Evolutionary conservation across 768 basidiomycete species (phyloP).

Genomic region (Leccinum rimulosum): DNA sequence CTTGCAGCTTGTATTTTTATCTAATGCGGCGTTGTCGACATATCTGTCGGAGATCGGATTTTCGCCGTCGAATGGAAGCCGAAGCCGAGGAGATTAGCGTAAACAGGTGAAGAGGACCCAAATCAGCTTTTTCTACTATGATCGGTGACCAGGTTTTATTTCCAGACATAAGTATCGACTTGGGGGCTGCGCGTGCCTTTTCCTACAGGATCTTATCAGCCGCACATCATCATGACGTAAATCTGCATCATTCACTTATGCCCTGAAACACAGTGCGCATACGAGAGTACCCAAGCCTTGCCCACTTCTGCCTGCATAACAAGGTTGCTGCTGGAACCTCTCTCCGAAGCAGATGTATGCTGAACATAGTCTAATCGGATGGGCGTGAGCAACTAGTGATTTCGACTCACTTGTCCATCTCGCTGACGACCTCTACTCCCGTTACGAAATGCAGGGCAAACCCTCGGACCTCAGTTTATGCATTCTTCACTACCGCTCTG

Average conservation of each 20-base stretch:
- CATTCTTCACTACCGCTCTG: slow-evolving; percentile 27
- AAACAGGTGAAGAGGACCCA: not conserved
- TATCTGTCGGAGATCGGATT: not conserved
- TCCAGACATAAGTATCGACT: not conserved
- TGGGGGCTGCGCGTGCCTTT: not conserved
- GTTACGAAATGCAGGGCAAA: slow-evolving; percentile 17
- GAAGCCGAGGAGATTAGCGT: no score
- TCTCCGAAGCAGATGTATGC: not conserved
- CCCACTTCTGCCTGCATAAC: slow-evolving; percentile 1
- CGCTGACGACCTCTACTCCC: slow-evolving; percentile 25
- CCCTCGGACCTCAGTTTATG: slow-evolving; percentile 22
- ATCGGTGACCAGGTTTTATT: not conserved
- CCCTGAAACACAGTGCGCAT: slow-evolving; percentile 5
- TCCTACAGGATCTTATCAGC: slow-evolving; percentile 4
- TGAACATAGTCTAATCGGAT: slow-evolving; percentile 1
- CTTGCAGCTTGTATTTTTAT: not conserved
- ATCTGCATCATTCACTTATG: not conserved
- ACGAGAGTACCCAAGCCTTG: slow-evolving; percentile 2
- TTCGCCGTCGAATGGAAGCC: no score
- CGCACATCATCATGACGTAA: slow-evolving; percentile 10
- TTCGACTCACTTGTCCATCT: slow-evolving; percentile 22
- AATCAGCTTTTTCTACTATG: not conserved
- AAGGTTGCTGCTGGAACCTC: not conserved
- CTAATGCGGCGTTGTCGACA: not conserved
- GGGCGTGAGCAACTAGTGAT: slow-evolving; percentile 18